Evolutionary conservation across 1,284 basidiomycete genomes (phyloP).

Genomic region (Tremellales sp.): DNA sequence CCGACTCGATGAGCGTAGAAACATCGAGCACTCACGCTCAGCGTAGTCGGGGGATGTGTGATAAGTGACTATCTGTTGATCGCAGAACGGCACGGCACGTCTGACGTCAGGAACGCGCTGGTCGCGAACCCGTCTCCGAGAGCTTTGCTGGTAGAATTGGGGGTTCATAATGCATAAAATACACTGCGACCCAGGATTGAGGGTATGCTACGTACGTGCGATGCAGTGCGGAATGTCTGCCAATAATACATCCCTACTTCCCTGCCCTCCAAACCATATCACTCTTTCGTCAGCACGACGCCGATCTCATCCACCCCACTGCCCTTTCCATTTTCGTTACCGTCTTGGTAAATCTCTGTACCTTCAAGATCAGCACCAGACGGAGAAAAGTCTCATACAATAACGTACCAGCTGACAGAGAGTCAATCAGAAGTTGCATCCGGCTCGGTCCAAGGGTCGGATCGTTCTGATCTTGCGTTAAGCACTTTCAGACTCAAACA

Average conservation of each 20-base stretch:
- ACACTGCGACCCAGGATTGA: too few relatives aligned
- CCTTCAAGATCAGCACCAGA: not conserved
- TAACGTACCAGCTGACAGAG: constrained; percentile 33
- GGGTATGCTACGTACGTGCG: too few relatives aligned
- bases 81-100: too few relatives aligned
- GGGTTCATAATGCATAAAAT: too few relatives aligned
- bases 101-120: too few relatives aligned
- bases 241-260: too few relatives aligned
- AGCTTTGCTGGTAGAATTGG: too few relatives aligned
- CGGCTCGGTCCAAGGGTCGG: constrained; percentile 37
- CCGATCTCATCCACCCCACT: constrained; percentile 15
- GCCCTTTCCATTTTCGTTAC: not conserved
- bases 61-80: too few relatives aligned
- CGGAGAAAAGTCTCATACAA: not conserved
- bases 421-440: constrained; percentile 44
- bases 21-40: too few relatives aligned
- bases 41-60: too few relatives aligned
- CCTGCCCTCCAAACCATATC: not conserved
- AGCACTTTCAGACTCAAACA: not conserved
- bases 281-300: constrained; percentile 22
- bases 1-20: constrained; percentile 29
- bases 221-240: too few relatives aligned
- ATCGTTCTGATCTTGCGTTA: constrained; percentile 22
- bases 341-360: not conserved
- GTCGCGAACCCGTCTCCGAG: too few relatives aligned